Evolutionary conservation across 768 basidiomycete genomes (phyloP), one percentile per base, ranked within the genome.

Genomic region (Macrolepiota albuminosa): DNA sequence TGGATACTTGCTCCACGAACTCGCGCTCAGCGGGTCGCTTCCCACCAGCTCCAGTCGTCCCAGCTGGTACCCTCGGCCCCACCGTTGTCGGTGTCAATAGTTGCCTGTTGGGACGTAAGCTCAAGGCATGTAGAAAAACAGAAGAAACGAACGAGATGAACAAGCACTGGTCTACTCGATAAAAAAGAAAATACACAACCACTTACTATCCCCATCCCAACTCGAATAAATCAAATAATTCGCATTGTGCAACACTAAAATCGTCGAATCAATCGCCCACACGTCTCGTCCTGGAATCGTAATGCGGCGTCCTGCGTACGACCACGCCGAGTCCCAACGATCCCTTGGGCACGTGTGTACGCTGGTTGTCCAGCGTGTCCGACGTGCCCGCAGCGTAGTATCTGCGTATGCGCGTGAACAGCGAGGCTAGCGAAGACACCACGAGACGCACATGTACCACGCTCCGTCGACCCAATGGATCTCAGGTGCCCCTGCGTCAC

Each of bases 321-420:
- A 67, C 73, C 72, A 75, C 39, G 61, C 61, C 7, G 71, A 72
- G 58, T 71, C 69, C 71, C 73, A 72, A 69, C 2, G 72, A 73
- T 2, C 72, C 72, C 43, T 61, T 62, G 9, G 74, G 65, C 16
- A 63, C 74, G 57, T 74, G 69, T 9, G 73, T 66, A 34, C 63
- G 70, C 52, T 74, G 74, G 56, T 73, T 72, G 50, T 73, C 72
- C 42, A 73, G 65, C 2, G 71, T 73, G 3, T 64, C 70, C 26
- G 61, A 60, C 1, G 71, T 70, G 8, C 73, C 73, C 4, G 73
- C 73, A 2, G 68, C 59, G 60, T 74, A 74, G 59, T 72, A 72
- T 4, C 73, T 72, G 57, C 29, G 2, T 29, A 36, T 16, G 18
- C 13, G 40, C 45, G 34, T 7, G 18, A 21, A 14, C 6, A 29